A percentile compares a stretch with the other conserved stretches of the same genome.
These are phyloP conservation scores for Didymella exigua DNA, from an alignment of 2,329 filamentous ascomycete species.

Conservation along the genomic window DNA sequence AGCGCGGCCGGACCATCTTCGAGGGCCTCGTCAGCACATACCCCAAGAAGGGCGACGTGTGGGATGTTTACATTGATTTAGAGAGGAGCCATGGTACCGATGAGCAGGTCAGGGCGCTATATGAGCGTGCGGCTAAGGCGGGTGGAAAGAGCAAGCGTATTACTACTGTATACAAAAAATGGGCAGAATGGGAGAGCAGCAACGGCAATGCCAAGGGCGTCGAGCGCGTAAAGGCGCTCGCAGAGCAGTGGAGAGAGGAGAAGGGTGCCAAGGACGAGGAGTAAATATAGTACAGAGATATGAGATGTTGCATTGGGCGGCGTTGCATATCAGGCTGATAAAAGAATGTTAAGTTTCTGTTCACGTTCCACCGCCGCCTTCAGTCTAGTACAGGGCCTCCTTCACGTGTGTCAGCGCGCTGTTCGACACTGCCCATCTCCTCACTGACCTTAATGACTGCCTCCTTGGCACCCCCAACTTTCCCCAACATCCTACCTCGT, in stretches of 20 bases:
- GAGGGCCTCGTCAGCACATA: constrained; percentile 83
- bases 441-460: too few species aligned
- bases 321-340: constrained; percentile 11
- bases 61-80: constrained; percentile 89
- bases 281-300: neutral
- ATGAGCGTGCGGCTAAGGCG: constrained; percentile 72
- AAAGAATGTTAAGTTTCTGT: constrained; percentile 5
- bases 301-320: constrained; percentile 9
- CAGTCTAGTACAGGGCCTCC: too few species aligned
- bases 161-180: constrained; percentile 87
- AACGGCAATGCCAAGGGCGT: constrained; percentile 71
- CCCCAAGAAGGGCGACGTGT: constrained; percentile 88
- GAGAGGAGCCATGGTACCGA: constrained; percentile 67
- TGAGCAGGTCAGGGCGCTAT: constrained; percentile 73
- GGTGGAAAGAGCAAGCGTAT: constrained; percentile 81
- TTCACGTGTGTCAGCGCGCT: too few species aligned
- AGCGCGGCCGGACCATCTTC: constrained; percentile 93
- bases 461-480: too few species aligned
- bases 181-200: constrained; percentile 83
- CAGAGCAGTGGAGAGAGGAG: constrained; percentile 70
- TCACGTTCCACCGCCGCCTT: neutral
- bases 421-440: too few species aligned
- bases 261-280: constrained; percentile 24
- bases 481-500: too few species aligned
- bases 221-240: constrained; percentile 72